Evolutionary conservation across 805 yeast genomes (phyloP).

Genomic region (Ogataea methylovora): DNA sequence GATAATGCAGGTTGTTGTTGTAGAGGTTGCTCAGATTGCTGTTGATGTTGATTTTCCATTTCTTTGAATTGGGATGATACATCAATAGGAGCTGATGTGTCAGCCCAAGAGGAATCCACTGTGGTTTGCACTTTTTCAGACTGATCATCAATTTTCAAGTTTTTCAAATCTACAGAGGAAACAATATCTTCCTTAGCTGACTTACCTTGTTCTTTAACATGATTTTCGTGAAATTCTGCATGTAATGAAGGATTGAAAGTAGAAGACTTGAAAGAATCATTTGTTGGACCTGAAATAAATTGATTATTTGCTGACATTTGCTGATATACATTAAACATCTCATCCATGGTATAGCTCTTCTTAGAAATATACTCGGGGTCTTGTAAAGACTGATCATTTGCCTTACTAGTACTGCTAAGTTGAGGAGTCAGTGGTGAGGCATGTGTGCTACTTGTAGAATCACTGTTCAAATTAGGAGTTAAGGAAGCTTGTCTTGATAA

Average conservation of each 20-base stretch:
- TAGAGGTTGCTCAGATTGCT: constrained; percentile 2
- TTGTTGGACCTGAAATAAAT: constrained; percentile 9
- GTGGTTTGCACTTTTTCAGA: constrained; percentile 1
- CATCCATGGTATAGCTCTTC: constrained; percentile 37
- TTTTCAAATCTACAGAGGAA: constrained; percentile 6
- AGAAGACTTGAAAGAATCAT: constrained; percentile 25
- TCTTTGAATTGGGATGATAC: constrained; percentile 1
- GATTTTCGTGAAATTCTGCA: constrained; percentile 9
- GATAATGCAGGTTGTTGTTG: background rate
- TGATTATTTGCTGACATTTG: constrained; percentile 25
- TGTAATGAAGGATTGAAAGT: constrained; percentile 10
- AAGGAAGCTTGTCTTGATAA: too few relatives aligned
- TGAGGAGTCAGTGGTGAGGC: background rate
- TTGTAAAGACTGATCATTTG: background rate
- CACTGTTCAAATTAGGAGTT: too few relatives aligned
- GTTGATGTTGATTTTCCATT: constrained; percentile 1
- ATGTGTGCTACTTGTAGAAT: too few relatives aligned
- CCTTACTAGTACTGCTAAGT: background rate
- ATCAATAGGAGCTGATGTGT: background rate
- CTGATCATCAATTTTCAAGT: constrained; percentile 1
- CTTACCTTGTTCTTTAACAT: constrained; percentile 10
- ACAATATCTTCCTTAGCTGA: constrained; percentile 3
- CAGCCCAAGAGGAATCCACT: constrained; percentile 11
- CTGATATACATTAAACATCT: constrained; percentile 47
- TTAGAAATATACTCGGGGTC: background rate